Evolutionary conservation across 1,139 yeast species (phyloP).

Genomic region (Keqinozyma sinolaborantium): DNA sequence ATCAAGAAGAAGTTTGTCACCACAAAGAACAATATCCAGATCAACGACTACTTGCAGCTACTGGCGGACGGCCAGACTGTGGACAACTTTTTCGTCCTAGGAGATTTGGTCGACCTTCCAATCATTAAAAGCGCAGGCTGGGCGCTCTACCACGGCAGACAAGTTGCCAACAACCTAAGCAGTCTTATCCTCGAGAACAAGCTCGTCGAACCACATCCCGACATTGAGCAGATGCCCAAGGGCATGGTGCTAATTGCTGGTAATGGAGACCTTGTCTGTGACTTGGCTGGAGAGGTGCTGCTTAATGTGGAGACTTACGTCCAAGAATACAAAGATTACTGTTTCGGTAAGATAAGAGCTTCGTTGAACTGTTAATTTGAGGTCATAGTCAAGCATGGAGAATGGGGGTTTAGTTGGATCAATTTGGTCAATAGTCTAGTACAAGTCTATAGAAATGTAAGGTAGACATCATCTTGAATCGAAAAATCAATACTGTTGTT

Average conservation of each 20-base stretch:
- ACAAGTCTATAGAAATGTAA: too few species aligned
- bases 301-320: conserved; percentile 34
- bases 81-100: conserved; percentile 33
- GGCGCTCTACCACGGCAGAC: conserved; percentile 45
- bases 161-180: conserved; percentile 36
- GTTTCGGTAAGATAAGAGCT: conserved; percentile 20
- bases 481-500: too few species aligned
- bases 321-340: conserved; percentile 38
- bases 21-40: conserved; percentile 22
- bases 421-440: background rate
- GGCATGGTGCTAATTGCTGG: conserved; percentile 47
- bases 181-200: conserved; percentile 24
- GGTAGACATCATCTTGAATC: too few species aligned
- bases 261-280: conserved; percentile 37
- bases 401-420: background rate
- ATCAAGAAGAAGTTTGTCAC: conserved; percentile 21
- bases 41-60: conserved; percentile 38
- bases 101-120: conserved; percentile 39
- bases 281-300: conserved; percentile 33
- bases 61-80: conserved; percentile 11
- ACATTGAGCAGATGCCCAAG: conserved; percentile 28
- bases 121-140: conserved; percentile 47
- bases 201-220: conserved; percentile 35
- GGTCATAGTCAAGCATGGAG: background rate
- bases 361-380: conserved; percentile 13